Evolutionary conservation across 1,284 basidiomycete genomes (phyloP).

Genomic region (Sparassis latifolia): DNA sequence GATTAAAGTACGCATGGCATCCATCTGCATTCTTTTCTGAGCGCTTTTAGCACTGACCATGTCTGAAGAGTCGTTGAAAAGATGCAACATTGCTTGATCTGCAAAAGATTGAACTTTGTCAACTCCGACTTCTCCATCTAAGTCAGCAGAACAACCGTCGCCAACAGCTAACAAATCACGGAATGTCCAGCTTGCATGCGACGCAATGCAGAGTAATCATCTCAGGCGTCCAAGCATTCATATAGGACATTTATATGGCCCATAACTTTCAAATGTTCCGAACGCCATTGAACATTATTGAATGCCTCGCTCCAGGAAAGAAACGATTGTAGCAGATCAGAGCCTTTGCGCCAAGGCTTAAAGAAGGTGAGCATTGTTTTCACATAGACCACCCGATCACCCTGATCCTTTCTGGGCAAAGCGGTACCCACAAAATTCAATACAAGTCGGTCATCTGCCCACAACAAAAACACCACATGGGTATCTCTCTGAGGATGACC

Average conservation of each 20-base stretch:
- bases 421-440: neutral
- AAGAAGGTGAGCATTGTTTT: neutral
- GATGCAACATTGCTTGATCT: too few relatives aligned
- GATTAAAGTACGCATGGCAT: too few relatives aligned
- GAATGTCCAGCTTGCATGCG: too few relatives aligned
- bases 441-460: neutral
- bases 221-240: slow-evolving; percentile 28
- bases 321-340: neutral
- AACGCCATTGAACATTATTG: slow-evolving; percentile 11
- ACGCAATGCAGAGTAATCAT: slow-evolving; percentile 20
- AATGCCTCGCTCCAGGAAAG: neutral
- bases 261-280: slow-evolving; percentile 25
- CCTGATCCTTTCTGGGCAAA: neutral
- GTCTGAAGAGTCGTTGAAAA: too few relatives aligned
- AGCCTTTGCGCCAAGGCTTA: neutral
- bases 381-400: neutral
- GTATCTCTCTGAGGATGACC: neutral
- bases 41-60: too few relatives aligned
- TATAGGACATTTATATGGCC: slow-evolving; percentile 25
- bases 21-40: too few relatives aligned
- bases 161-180: too few relatives aligned
- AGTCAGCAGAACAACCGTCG: too few relatives aligned
- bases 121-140: too few relatives aligned
- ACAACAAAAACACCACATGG: neutral
- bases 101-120: too few relatives aligned